A percentile compares a stretch with the other conserved stretches of the same genome.
Conservation (phyloP, 129 eudicot genomes). For the Flaveria robusta region DNA sequence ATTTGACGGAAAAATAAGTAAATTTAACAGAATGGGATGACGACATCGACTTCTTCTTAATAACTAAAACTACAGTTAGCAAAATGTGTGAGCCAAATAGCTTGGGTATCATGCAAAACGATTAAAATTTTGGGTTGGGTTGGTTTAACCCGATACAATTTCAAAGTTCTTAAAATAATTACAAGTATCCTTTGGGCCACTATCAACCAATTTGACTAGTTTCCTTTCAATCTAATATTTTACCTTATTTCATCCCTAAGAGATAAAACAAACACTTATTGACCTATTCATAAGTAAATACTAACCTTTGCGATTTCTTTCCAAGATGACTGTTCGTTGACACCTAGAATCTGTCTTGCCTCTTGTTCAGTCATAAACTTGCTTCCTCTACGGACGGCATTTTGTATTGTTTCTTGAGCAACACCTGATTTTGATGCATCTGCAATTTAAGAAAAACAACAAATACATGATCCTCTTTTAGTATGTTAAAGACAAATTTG, state of each 20-base stretch:
- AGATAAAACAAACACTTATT: neutral
- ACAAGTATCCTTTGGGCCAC: neutral
- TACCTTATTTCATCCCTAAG: neutral
- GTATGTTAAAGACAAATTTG: neutral
- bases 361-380: slow-evolving; percentile 71
- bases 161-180: too few relatives aligned
- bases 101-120: too few relatives aligned
- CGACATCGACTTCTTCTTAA: neutral
- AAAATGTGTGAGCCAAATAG: too few relatives aligned
- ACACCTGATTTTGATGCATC: slow-evolving; percentile 78
- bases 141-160: neutral
- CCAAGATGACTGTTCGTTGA: slow-evolving; percentile 57
- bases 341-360: slow-evolving; percentile 88
- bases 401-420: slow-evolving; percentile 76
- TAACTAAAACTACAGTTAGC: neutral
- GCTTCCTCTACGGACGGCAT: slow-evolving; percentile 57
- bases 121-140: too few relatives aligned
- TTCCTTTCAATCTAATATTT: neutral
- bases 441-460: slow-evolving; percentile 21
- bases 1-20: too few relatives aligned
- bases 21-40: too few relatives aligned
- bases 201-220: neutral
- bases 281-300: neutral
- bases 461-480: neutral
- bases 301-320: slow-evolving; percentile 64